Evolutionary conservation across 139 green algal genomes (phyloP), one percentile per base, ranked within the genome.

Genomic region (Chlorella sp.): DNA sequence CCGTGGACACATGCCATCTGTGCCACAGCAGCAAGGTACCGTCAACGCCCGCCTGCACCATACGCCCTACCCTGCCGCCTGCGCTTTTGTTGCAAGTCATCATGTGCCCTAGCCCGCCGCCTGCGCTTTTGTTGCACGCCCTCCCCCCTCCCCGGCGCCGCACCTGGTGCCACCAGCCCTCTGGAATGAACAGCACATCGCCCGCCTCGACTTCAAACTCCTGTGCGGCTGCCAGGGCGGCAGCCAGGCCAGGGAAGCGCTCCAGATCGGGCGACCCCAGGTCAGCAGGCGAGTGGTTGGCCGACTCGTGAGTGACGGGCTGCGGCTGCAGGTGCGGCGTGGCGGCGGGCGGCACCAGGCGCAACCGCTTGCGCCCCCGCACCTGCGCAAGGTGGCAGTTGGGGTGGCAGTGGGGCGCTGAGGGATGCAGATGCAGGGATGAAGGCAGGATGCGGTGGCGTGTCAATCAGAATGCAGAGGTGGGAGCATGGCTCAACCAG

Each of bases 131-230:
- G n/a, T n/a, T n/a, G n/a, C n/a, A n/a, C 28, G n/a, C 30, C 7
- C 64, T 41, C 6, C 64, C 64, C 17, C 28, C 46, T 44, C 46
- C 30, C 13, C 28, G 8, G 56, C 56, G 30, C 19, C 76, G 30
- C 40, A 40, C 76, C 81, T 94, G 97, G 85, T 99, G 96, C 96
- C 96, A 99, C 92, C 93, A 98, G 43, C 89, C 86, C 14, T 92
- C 92, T 0, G 96, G 96, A 60, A 99, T 96, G 89, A 95, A 99
- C 48, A 99, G 88, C 90, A 95, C 95, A 48, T 98, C 82, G 0
- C 96, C 96, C 1, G 92, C 80, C 54, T 92, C 84, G 32, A 92
- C 43, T 1, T 36, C 19, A 28, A 86, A 83, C 16, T 30, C 36
- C 58, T 68, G 77, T 74, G 81, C 60, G 7, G 38, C 58, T 24